Base-by-base conservation (phyloP, 306 rosid genomes). In the Dalbergia cochinchinensis region DNA sequence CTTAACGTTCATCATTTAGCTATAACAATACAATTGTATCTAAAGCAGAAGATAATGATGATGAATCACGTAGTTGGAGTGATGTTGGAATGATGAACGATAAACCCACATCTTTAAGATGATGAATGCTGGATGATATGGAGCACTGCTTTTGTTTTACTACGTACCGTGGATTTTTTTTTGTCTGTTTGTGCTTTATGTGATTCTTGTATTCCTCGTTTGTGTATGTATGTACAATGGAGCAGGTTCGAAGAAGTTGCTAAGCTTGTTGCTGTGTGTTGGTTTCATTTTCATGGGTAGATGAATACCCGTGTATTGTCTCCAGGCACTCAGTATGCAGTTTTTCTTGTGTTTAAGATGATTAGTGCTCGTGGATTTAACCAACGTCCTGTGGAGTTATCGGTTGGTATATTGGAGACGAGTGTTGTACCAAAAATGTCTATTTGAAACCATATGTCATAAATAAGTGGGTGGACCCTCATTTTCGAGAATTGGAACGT, bases 191-290 rank as follows among this genome's bases (percentile, higher is more conserved):
- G 31, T 26, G 31, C 15, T 8, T 15, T 5, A 0, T 35, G 22
- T 16, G 16, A 11, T 60, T 60, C 37, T 26, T 0, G 26, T 26
- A 4, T 5, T n/a, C 73, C 11, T 26, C 2, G 2, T 26, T 19
- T 19, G 18, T 14, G 9, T 26, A 26, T 26, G 31, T 26, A 26
- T 6, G 7, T 34, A 12, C 26, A 22, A 37, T 47, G 16, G n/a
- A 81, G 57, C 79, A 90, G 94, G 87, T 92, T 90, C 61, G 44
- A 45, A 19, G 82, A 89, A 81, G 87, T 85, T 50, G 93, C 88
- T 0, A 73, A 35, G 69, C 92, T 90, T 45, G 0, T 31, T 0
- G 7, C n/a, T 6, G 93, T 89, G n/a, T 90, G 90, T 4, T 89
- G 91, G 93, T 68, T 87, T 33, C 86, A 89, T 14, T 80, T 90